Conservation (phyloP, 1,284 basidiomycete genomes). For the Boletus smithii region DNA sequence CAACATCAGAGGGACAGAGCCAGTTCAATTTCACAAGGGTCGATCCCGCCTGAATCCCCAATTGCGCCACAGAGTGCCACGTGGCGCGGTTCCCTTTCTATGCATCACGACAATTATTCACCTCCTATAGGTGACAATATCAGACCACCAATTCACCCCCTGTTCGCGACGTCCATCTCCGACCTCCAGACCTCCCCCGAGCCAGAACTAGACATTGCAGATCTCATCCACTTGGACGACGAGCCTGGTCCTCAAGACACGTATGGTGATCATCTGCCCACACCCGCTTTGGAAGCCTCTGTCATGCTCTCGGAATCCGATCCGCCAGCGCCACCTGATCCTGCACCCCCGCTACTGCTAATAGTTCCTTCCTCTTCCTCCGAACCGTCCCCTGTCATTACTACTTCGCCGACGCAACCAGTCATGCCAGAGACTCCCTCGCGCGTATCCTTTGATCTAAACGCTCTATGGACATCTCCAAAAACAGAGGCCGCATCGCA, state of each 20-base stretch:
- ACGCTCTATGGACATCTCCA: slow-evolving; percentile 59
- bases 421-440: slow-evolving; percentile 41
- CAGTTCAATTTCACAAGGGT: slow-evolving; percentile 41
- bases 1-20: slow-evolving; percentile 45
- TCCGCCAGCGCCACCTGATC: slow-evolving; percentile 14
- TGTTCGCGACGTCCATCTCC: slow-evolving; percentile 44
- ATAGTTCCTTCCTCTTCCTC: slow-evolving; percentile 8
- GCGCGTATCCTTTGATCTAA: slow-evolving; percentile 64
- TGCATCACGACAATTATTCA: slow-evolving; percentile 27
- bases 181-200: slow-evolving; percentile 44
- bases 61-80: slow-evolving; percentile 40
- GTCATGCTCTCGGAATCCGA: slow-evolving; percentile 9
- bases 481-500: slow-evolving; percentile 34
- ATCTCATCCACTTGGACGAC: slow-evolving; percentile 77
- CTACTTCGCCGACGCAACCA: slow-evolving; percentile 25
- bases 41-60: slow-evolving; percentile 65
- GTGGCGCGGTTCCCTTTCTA: slow-evolving; percentile 60
- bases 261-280: slow-evolving; percentile 18
- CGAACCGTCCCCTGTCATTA: slow-evolving; percentile 8
- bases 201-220: slow-evolving; percentile 67
- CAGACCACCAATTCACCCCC: slow-evolving; percentile 36
- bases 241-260: slow-evolving; percentile 39
- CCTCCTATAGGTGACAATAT: slow-evolving; percentile 21
- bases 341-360: slow-evolving; percentile 17
- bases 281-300: slow-evolving; percentile 12